Conservation (phyloP, 352 stramenopile species). For the Pythium dissimile region DNA sequence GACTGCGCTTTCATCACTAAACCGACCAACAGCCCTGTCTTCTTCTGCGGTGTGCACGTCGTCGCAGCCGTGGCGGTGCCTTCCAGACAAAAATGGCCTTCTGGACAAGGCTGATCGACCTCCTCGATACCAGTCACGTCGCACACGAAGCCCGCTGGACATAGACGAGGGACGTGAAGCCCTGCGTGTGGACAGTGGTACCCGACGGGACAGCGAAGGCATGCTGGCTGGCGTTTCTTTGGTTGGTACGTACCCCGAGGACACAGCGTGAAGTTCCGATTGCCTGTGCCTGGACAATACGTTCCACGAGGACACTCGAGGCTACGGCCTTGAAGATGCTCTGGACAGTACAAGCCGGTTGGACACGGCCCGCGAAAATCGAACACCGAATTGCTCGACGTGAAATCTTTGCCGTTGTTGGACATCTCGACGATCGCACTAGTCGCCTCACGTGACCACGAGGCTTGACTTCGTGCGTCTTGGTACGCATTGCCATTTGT, state of each 20-base stretch:
- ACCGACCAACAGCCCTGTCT: slow-evolving; percentile 39
- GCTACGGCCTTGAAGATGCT: slow-evolving; percentile 37
- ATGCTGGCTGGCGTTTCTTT: slow-evolving; percentile 62
- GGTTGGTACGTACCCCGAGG: slow-evolving; percentile 93
- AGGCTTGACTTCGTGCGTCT: slow-evolving; percentile 24
- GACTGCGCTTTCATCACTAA: slow-evolving; percentile 33
- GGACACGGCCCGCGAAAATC: slow-evolving; percentile 81
- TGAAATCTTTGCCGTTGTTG: slow-evolving; percentile 95
- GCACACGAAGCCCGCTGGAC: slow-evolving; percentile 93
- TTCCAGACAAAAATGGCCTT: slow-evolving; percentile 94
- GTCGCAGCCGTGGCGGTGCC: slow-evolving; percentile 93
- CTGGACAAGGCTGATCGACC: slow-evolving; percentile 91
- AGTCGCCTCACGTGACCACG: slow-evolving; percentile 1
- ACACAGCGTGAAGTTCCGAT: slow-evolving; percentile 94
- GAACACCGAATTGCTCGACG: slow-evolving; percentile 67
- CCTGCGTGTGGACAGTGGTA: slow-evolving; percentile 93
- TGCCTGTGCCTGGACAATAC: slow-evolving; percentile 74
- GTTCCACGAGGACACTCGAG: slow-evolving; percentile 68
- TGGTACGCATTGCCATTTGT: slow-evolving; percentile 33
- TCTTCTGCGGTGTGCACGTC: slow-evolving; percentile 61
- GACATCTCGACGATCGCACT: slow-evolving; percentile 87
- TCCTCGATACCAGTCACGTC: slow-evolving; percentile 92
- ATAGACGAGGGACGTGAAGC: slow-evolving; percentile 92
- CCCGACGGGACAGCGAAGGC: slow-evolving; percentile 92
- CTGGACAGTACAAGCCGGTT: slow-evolving; percentile 85